These are phyloP conservation scores for Trichothecium sympodiale DNA, from an alignment of 2,329 filamentous ascomycete species.

Conservation along the genomic window DNA sequence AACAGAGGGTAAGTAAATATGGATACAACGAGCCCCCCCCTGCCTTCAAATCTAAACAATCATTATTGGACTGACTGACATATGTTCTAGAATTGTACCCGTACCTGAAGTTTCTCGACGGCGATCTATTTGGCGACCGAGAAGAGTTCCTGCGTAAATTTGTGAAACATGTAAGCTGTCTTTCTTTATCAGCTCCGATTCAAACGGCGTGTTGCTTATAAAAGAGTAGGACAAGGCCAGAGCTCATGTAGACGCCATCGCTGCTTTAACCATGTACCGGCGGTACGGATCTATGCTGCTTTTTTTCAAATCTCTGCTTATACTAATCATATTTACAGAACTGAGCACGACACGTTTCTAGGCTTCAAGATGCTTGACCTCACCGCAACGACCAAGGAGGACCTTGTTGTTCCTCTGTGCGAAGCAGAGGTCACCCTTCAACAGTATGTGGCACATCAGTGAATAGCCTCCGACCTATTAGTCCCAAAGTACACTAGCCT, in stretches of 20 bases:
- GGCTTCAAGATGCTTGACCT: constrained; percentile 14
- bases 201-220: too few species aligned
- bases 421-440: constrained; percentile 14
- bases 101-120: constrained; percentile 20
- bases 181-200: too few species aligned
- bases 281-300: constrained; percentile 9
- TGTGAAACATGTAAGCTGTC: constrained; percentile 8
- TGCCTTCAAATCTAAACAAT: too few species aligned
- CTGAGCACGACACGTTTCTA: constrained; percentile 15
- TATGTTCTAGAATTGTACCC: constrained; percentile 21
- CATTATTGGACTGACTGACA: not conserved
- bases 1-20: constrained; percentile 13
- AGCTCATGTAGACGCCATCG: too few species aligned
- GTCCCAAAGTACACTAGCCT: constrained; percentile 1
- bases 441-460: constrained; percentile 15
- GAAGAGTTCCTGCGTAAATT: constrained; percentile 9
- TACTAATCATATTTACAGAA: constrained; percentile 10
- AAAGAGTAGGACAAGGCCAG: too few species aligned
- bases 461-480: too few species aligned
- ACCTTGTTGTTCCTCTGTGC: constrained; percentile 14
- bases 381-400: constrained; percentile 5
- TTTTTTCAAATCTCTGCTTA: not conserved
- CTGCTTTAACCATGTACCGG: constrained; percentile 13
- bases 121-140: constrained; percentile 4
- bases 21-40: too few species aligned